Evolutionary conservation across 1,284 basidiomycete genomes (phyloP), one percentile per base, ranked within the genome.

Genomic region (Cutaneotrichosporon cutaneum): DNA sequence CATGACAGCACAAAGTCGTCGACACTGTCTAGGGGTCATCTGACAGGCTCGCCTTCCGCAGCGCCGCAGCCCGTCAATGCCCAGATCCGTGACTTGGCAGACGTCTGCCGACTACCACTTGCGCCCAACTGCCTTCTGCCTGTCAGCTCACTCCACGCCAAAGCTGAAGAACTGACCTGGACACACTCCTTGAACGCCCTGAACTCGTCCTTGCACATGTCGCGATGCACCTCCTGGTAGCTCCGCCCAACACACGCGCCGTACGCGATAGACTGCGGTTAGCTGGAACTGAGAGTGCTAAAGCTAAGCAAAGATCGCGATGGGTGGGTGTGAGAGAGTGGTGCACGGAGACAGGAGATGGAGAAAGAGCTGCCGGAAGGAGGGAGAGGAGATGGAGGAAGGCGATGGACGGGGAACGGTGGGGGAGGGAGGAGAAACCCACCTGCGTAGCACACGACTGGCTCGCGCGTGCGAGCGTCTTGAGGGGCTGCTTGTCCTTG

Each of bases 121-220:
- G 27, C 75, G 64, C 8, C 75, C 75, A 21, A 78, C 59, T 14
- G 73, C 58, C 67, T 78, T 78, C 75, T 77, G 64, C 2, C 18
- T 10, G 32, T 57, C 56, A 64, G 51, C 50, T 30, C 30, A 30
- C 30, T 30, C 30, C 5, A 24, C 13, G n/a, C 13, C 5, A 6
- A 1, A 16, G 13, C 26, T n/a, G 27, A 14, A n/a, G 26, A 2
- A 71, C 77, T 36, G 59, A 80, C 80, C 69, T 80, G 76, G 4
- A 82, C 77, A 68, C 81, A 82, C 5, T 73, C 72, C 66, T 77
- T 79, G 74, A 82, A 82, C n/a, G 76, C 77, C 47, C 64, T 58
- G 56, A 81, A 82, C 67, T 82, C 81, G 8, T 67, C 65, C 22
- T 72, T 72, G 59, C 81, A 82, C 80, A 81, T 81, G 33, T 74